Evolutionary conservation across 805 yeast species (phyloP), one percentile per base, ranked within the genome.

Genomic region (Huiozyma naganishii): DNA sequence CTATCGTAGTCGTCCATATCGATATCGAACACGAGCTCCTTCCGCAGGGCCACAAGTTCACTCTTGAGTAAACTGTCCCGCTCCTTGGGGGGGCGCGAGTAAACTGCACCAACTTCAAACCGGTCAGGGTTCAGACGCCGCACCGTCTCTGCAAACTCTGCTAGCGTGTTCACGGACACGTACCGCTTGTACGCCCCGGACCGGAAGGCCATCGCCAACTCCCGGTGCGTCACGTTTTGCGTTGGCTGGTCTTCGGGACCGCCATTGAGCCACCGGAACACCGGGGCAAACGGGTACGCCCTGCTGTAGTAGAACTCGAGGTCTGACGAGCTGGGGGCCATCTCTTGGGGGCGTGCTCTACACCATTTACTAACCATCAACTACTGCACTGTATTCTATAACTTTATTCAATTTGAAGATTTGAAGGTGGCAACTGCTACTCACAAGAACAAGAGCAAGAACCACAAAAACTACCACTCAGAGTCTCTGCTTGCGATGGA

Each of bases 1-100:
- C 80, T 83, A 64, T 90, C 97, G 61, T 92, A 92, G 68, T 92
- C 98, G 27, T 96, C 92, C 71, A 92, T 77, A 80, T 92, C 98
- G 51, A 92, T 90, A 78, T 92, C 98, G 51, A 92, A 83, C 6
- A 89, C 95, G 45, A 92, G 70, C 61, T 92, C 98, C 61, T 92
- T 92, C 51, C 77, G 71, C 32, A 81, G 54, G 1, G 98, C 92
- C 54, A 77, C 80, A 80, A 88, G 76, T 23, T 85, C 82, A 29
- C 72, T 72, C 52, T 84, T 84, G 13, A 94, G 77, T 11, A 87
- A 68, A 7, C 79, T 71, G 55, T 85, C 89, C 42, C 95, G 72
- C 46, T 87, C 85, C 45, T 77, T 78, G n/a, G 97, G 98, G 49
- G 85, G 86, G 11, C 83, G 79, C 1, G 86, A 73, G 59, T 88